Base-by-base conservation (phyloP, 371 early-diverging fungal genomes). In the Haplosporangium sp. region DNA sequence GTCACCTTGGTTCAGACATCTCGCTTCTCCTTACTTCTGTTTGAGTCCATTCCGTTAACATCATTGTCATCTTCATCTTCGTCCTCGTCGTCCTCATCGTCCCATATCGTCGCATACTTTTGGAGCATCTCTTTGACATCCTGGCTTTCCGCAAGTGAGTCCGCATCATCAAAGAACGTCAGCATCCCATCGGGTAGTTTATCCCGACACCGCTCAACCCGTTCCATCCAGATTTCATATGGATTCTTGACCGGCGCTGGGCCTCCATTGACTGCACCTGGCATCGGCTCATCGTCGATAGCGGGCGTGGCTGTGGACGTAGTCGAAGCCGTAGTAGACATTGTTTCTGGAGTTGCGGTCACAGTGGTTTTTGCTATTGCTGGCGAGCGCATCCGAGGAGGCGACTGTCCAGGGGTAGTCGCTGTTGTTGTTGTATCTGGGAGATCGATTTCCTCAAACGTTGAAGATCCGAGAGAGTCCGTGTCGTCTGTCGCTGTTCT, bases 201-300 rank as follows among this genome's bases (percentile, higher is more conserved):
- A 6, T 21, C 36, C 47, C 55, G 61, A 48, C 68, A 62, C 10
- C 9, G 41, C 12, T 68, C 62, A 8, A 67, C 29, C 16, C 67
- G 67, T 1, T 67, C 67, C 18, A 55, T 37, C 68, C 68, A 68
- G 8, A 62, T 23, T 42, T 68, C 68, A 8, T 52, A 53, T 0
- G 68, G 62, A 5, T 20, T 68, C 56, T 62, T 68, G 40, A 16
- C 16, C 21, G 41, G 56, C n/a, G 47, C 21, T 41, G 62, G 43
- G 16, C 29, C 62, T 1, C 11, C 41, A 11, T 42, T 40, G 13
- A 56, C 5, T 36, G 45, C 54, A n/a, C 54, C 54, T 36, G 54
- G 64, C 46, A 55, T 56, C 37, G 14, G 37, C 5, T 60, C 60
- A n/a, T 20, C 60, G 12, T 60, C 50, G 18, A 60, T 13, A 12